Evolutionary conservation across 2,329 filamentous ascomycete species (phyloP), one percentile per base, ranked within the genome.

Genomic region (Clarireedia homoeocarpa): DNA sequence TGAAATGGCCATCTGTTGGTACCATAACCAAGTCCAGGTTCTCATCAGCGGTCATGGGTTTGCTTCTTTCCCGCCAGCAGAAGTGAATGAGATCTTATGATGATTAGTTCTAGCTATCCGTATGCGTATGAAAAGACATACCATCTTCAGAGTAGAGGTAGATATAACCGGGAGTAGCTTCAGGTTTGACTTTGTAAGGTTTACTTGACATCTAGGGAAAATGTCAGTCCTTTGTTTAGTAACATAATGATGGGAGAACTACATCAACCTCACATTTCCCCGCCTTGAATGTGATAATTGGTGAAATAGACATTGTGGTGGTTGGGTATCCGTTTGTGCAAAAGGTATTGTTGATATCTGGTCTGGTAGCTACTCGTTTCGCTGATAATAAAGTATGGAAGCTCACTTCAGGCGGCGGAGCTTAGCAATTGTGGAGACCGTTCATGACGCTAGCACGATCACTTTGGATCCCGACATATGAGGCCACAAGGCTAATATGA

Each of bases 251-350:
- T 60, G 26, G 47, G 62, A 63, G 46, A 58, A 78, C 86, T 75
- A 95, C 91, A 71, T 91, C 85, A 59, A 92, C 71, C 53, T 94
- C 85, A 75, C 92, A 97, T 71, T 82, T 83, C 72, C 92, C 92
- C 62, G 92, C 92, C 80, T 96, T 96, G 81, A 97, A 97, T 15
- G 91, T 95, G 71, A 97, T 91, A 69, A 96, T 81, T 34, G 92
- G 91, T 64, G 80, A 72, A 73, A 89, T 84, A 61, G 91, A 89
- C 91, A 96, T 96, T 62, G 59, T 76, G 64, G 51, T 59, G 48
- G 44, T 61, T 42, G 55, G 15, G 23, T 56, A 24, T 34, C 30
- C 14, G 30, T 51, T 48, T 53, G 49, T 49, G 23, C 47, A 27
- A 48, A 38, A 48, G n/a, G n/a, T 20, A 44, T 30, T 36, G 39